Base-by-base conservation (phyloP, 306 rosid genomes). In the Cicer pinnatifidum region DNA sequence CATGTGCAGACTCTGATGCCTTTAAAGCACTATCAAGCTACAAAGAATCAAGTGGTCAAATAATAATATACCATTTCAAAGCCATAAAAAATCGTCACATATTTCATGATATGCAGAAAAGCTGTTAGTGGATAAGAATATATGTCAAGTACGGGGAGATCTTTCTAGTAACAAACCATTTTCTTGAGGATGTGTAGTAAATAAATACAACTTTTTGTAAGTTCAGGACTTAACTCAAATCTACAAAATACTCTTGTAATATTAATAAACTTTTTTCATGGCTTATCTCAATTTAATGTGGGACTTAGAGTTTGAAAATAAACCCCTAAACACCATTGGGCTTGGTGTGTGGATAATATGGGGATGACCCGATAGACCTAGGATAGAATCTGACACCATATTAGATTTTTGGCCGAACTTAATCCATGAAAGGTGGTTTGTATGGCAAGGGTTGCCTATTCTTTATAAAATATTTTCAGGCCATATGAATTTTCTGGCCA, bases 11-110 rank as follows among this genome's bases (percentile, higher is more conserved):
- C 75, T 94, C 97, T 50, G 85, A 83, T 47, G 95, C 88, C 86
- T 91, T 91, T 66, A 86, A 75, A 62, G 99, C 89, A 86, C 88
- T 84, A 63, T 94, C 99, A 82, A 91, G 90, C 99, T 94, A 79
- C 44, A 83, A 12, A 78, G 9, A 75, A 71, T 23, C 56, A 69
- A 47, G 20, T 57, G 48, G 50, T 17, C 9, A 37, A n/a, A 51
- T 12, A 54, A 43, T 9, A 73, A 66, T 10, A 73, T 52, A 60
- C 12, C 23, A 73, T 76, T 41, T 46, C 73, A 46, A 44, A 67
- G 12, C 12, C 8, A 13, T 8, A 5, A 45, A 44, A 16, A 16
- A 15, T 10, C 13, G 17, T 16, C 52, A 64, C 46, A 45, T 16
- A 72, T 28, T 54, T 65, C 50, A 63, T 59, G 40, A 33, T 44